Evolutionary conservation across 441 rosid genomes (phyloP), one percentile per base, ranked within the genome.

Genomic region (Omphalea diandra): DNA sequence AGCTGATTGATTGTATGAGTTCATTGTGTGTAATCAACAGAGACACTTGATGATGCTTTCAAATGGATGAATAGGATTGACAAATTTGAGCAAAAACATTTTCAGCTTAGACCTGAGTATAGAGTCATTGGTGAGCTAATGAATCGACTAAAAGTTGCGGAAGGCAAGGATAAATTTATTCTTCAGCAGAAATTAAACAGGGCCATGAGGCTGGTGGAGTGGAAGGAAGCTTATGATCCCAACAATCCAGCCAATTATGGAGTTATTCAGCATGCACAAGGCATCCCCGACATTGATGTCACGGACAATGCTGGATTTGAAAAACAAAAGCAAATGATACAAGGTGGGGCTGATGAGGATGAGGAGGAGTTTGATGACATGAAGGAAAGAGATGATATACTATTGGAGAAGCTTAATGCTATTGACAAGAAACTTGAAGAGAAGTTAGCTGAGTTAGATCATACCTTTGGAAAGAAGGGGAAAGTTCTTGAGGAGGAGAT

Each of bases 151-250:
- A 91, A 90, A 73, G 83, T 82, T 17, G 88, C 96, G 2, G 88
- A 94, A 81, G 98, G 97, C 2, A 94, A 91, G 77, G 97, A 94
- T 2, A 91, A 85, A 77, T 91, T 94, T 65, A 60, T 91, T 65
- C 96, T 94, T 50, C 97, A 91, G 67, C 97, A 90, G 7, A 94
- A 91, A 55, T 73, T 94, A 2, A 91, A 91, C 72, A 83, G 97
- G 72, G 98, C 97, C 11, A 82, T 94, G 90, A 86, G 92, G 74
- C 68, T 91, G 75, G 84, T 90, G 64, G 83, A 87, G 56, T 88
- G 94, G 97, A 91, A 84, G 79, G 98, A 94, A 81, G 83, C 87
- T 70, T 88, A 84, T 81, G 97, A 94, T 81, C 98, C 97, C 7
- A 88, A 87, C 43, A 84, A 87, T 68, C 96, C 97, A 3, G 82